Base-by-base conservation (phyloP, 2,329 filamentous ascomycete species). In the Fusarium dimerum region DNA sequence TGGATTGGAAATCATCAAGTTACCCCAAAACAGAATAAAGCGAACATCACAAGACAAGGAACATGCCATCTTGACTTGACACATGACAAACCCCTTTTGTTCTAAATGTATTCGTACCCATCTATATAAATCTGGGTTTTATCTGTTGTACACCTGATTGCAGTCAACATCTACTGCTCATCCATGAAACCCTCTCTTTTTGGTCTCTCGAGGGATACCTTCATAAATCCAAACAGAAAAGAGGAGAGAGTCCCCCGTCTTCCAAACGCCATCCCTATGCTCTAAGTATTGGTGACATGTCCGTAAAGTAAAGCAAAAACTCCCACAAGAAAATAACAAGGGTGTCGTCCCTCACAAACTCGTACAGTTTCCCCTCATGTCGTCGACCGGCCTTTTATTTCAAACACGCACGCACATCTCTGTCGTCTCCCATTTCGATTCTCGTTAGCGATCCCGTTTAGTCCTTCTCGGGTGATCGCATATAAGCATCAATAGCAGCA, bases 401-500 rank as follows among this genome's bases (percentile, higher is more conserved):
- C 16, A 26, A 26, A 26, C 20, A 26, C 20, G 7, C 20, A 26
- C 20, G 7, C 20, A 7, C 20, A 4, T 26, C 7, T 26, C 20
- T 26, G 20, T 36, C 18, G 34, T 9, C 20, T 44, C 15, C 17
- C 36, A 8, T 45, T n/a, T 40, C 13, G 47, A 9, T 38, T 43
- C 16, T 36, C 9, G 5, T 10, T 9, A 12, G 32, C 5, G 4
- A 11, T 36, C 9, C 13, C 32, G 9, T 36, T 9, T 15, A 36
- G 45, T 86, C 84, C 71, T 76, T 84, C 61, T 88, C 88, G 79
- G 89, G 88, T 79, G 88, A 87, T 64, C 89, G 77, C 90, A 97
- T 90, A 70, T 91, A 97, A 36, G 85, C 85, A 79, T 97, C 93
- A 69, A 97, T 97, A 1, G 92, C 93, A 13, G 89, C 86, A 70